Evolutionary conservation across 2,329 filamentous ascomycete genomes (phyloP).

Genomic region (Chrysoporthe cubensis): DNA sequence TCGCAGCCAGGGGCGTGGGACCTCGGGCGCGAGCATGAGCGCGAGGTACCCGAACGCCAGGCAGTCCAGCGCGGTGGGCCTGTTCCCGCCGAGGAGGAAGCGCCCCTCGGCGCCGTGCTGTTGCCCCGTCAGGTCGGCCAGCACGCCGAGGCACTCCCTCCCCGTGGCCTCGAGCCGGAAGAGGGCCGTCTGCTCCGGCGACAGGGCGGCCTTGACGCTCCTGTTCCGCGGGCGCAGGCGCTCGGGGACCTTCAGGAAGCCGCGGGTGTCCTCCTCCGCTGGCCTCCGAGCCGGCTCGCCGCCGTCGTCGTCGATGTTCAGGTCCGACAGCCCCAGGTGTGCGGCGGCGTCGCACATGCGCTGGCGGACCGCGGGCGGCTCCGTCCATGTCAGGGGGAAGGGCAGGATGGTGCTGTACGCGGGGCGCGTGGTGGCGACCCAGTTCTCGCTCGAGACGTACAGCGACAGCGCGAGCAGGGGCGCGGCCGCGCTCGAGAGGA

Average conservation of each 20-base stretch:
- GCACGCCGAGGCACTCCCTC: constrained; percentile 70
- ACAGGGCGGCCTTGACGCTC: constrained; percentile 65
- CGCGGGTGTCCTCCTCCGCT: constrained; percentile 37
- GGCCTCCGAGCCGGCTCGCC: constrained; percentile 31
- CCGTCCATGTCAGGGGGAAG: constrained; percentile 86
- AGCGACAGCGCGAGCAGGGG: constrained; percentile 83
- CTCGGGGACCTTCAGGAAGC: constrained; percentile 40
- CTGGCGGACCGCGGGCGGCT: constrained; percentile 74
- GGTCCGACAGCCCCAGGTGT: constrained; percentile 68
- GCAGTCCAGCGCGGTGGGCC: constrained; percentile 73
- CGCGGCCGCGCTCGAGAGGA: constrained; percentile 74
- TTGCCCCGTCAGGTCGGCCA: constrained; percentile 55
- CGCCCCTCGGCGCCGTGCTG: constrained; percentile 35
- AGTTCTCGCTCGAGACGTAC: constrained; percentile 90
- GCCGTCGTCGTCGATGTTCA: constrained; percentile 58
- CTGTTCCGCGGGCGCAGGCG: constrained; percentile 58
- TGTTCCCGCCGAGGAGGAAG: constrained; percentile 17
- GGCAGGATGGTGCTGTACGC: constrained; percentile 79
- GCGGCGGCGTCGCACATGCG: constrained; percentile 72
- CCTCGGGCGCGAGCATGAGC: constrained; percentile 61
- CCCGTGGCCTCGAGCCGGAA: constrained; percentile 79
- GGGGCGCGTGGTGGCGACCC: constrained; percentile 74
- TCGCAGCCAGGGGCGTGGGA: constrained; percentile 41
- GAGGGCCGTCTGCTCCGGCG: constrained; percentile 70
- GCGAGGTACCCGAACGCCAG: constrained; percentile 79